These are phyloP conservation scores for Pseudonitzschia multiseries DNA, from an alignment of 108 stramenopile genomes.

Conservation along the genomic window DNA sequence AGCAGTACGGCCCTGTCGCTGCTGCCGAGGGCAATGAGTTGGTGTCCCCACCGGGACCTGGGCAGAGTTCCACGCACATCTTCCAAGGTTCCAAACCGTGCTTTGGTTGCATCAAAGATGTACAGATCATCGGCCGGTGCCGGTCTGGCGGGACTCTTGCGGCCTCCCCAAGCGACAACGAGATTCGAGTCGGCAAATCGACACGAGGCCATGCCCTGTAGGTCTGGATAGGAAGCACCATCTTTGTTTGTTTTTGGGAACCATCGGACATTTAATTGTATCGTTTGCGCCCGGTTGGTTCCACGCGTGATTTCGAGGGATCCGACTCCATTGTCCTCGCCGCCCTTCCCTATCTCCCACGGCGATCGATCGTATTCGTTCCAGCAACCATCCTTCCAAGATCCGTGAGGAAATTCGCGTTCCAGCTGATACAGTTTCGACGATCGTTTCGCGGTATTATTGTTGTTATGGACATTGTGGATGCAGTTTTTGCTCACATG, in stretches of 20 bases:
- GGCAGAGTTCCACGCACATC: slow-evolving; percentile 49
- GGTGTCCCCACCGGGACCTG: slow-evolving; percentile 71
- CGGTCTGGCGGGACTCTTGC: slow-evolving; percentile 40
- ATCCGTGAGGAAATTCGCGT: slow-evolving; percentile 1
- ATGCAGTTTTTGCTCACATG: not conserved
- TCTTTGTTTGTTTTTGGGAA: slow-evolving; percentile 2
- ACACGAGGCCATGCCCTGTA: slow-evolving; percentile 34
- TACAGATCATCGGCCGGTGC: slow-evolving; percentile 26
- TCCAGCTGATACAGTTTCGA: slow-evolving; percentile 25
- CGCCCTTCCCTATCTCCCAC: not conserved
- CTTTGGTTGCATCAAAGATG: slow-evolving; percentile 5
- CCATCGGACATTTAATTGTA: not conserved
- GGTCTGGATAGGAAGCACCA: slow-evolving; percentile 15
- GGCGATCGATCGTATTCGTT: not conserved
- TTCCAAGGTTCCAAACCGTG: slow-evolving; percentile 5
- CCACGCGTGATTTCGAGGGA: not conserved
- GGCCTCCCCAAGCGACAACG: slow-evolving; percentile 47
- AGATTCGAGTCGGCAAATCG: slow-evolving; percentile 14
- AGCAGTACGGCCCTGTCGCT: slow-evolving; percentile 4
- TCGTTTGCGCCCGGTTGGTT: not conserved
- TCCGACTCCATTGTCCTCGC: not conserved
- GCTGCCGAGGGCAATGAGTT: slow-evolving; percentile 46
- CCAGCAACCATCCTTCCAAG: not conserved
- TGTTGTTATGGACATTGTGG: not conserved
- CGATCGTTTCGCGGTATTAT: slow-evolving; percentile 14